Percentiles rank a stretch among this genome's conserved stretches.
Evolutionary conservation across 192 early-diverging fungal genomes (phyloP).

Genomic region (Gonapodya prolifera): DNA sequence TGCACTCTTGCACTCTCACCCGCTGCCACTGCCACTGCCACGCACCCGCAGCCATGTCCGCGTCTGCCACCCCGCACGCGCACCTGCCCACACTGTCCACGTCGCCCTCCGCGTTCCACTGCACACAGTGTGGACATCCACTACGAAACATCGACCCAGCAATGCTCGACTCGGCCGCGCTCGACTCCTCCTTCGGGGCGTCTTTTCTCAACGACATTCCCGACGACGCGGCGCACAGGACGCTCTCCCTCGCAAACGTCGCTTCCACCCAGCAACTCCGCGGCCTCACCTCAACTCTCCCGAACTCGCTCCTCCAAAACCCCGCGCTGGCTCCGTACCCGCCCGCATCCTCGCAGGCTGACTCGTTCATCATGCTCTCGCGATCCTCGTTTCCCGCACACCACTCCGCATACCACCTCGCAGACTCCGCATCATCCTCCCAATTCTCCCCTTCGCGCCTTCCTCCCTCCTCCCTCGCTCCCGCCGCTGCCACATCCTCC

Average conservation of each 20-base stretch:
- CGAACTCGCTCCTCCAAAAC: not conserved
- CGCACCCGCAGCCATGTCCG: not conserved
- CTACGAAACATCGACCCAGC: not conserved
- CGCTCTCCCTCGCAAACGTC: not conserved
- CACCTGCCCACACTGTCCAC: not conserved
- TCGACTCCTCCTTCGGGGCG: not conserved
- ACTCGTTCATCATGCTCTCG: slow-evolving; percentile 4
- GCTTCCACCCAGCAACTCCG: no score
- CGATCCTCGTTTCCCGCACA: not conserved
- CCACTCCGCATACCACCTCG: not conserved
- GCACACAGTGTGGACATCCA: not conserved
- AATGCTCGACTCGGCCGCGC: not conserved
- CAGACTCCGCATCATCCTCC: not conserved
- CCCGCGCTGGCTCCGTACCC: not conserved
- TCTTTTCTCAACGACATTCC: not conserved
- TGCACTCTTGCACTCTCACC: not conserved
- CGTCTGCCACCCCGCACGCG: not conserved
- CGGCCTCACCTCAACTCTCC: not conserved
- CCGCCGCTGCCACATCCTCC: not conserved
- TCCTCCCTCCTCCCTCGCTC: not conserved
- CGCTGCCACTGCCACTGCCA: not conserved
- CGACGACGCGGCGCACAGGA: not conserved
- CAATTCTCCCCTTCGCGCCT: not conserved
- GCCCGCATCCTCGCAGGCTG: not conserved
- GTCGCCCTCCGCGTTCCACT: not conserved